phyloP scores from a whole-genome alignment of 2,329 filamentous ascomycete genomes.

The Beauveria rudraprayagi region DNA sequence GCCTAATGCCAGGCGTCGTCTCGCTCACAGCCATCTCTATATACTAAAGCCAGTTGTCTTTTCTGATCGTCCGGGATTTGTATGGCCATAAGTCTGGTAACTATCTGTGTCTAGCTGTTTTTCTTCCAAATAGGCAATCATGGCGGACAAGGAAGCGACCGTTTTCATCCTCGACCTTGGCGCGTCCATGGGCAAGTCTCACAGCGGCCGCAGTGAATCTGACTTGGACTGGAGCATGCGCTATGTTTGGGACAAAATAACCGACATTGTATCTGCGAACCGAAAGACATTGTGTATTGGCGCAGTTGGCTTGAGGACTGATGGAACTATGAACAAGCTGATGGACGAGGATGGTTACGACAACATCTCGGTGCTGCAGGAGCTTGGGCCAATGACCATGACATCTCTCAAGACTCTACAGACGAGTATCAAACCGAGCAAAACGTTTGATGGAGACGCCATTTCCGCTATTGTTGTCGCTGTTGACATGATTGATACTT shows the following conservation, averaged over 20 bases:
- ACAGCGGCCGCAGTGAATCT: conserved; percentile 62
- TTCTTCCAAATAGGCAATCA: conserved; percentile 30
- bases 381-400: conserved; percentile 53
- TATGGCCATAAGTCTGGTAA: not conserved
- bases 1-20: conserved; percentile 5
- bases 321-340: conserved; percentile 64
- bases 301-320: conserved; percentile 77
- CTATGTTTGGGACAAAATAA: conserved; percentile 89
- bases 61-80: not conserved
- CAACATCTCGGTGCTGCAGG: conserved; percentile 74
- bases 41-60: not conserved
- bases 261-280: conserved; percentile 59
- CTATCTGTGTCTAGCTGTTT: not conserved
- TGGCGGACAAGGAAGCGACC: conserved; percentile 90
- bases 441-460: conserved; percentile 66
- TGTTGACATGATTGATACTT: conserved; percentile 72
- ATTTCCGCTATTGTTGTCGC: conserved; percentile 83
- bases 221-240: conserved; percentile 85
- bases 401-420: conserved; percentile 59
- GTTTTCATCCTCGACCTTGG: conserved; percentile 89
- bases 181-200: conserved; percentile 68
- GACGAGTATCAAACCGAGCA: conserved; percentile 56
- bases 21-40: not conserved
- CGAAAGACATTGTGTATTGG: conserved; percentile 62
- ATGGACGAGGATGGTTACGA: conserved; percentile 65